phyloP scores from a whole-genome alignment of 441 rosid genomes.

The Adansonia gregorii region DNA sequence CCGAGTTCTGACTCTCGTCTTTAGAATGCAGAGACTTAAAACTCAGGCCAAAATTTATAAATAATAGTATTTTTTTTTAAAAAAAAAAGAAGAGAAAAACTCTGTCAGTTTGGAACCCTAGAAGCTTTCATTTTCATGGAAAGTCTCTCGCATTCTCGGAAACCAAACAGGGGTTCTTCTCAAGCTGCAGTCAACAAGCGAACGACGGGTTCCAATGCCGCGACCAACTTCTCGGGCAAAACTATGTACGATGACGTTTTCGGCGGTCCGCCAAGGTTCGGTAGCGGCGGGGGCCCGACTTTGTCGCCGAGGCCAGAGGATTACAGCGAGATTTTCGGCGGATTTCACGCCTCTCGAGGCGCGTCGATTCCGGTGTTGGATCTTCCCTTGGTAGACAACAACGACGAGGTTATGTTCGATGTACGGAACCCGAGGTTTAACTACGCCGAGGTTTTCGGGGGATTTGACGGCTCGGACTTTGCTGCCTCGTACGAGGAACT shows the following conservation, averaged over 20 bases:
- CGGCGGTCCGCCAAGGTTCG: conserved; percentile 70
- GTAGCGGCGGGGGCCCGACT: conserved; percentile 42
- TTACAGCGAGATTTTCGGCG: conserved; percentile 81
- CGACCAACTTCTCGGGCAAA: conserved; percentile 39
- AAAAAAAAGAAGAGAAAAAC: background rate
- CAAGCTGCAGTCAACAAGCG: conserved; percentile 42
- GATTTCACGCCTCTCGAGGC: conserved; percentile 74
- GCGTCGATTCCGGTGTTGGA: conserved; percentile 88
- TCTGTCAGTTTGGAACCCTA: conserved; percentile 28
- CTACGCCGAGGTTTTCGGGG: conserved; percentile 83
- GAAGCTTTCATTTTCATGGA: conserved; percentile 52
- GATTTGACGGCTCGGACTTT: conserved; percentile 55
- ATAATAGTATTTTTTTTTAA: background rate
- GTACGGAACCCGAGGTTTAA: conserved; percentile 68
- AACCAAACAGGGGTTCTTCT: conserved; percentile 42
- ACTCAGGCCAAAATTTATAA: conserved; percentile 23
- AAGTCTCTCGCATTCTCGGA: conserved; percentile 67
- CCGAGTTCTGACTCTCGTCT: conserved; percentile 33
- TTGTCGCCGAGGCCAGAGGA: conserved; percentile 91
- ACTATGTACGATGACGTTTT: conserved; percentile 77
- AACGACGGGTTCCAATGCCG: conserved; percentile 41
- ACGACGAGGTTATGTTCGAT: conserved; percentile 58
- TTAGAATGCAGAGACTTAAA: conserved; percentile 29
- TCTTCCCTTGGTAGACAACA: conserved; percentile 61
- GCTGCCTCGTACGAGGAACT: conserved; percentile 70